phyloP scores from a whole-genome alignment of 305 asterid genomes.

The Vinca major region DNA sequence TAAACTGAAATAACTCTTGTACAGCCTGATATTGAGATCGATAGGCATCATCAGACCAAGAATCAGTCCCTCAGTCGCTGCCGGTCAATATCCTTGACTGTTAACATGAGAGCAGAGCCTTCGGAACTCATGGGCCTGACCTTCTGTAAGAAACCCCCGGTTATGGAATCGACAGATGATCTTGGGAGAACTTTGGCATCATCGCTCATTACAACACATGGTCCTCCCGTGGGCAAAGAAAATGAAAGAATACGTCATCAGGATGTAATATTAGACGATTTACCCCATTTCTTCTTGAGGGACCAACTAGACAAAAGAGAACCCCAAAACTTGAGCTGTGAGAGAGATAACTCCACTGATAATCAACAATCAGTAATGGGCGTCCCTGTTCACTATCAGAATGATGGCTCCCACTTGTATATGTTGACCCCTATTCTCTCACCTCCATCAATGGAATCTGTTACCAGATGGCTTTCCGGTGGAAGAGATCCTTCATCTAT shows the following conservation, averaged over 20 bases:
- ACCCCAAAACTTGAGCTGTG: conserved; percentile 21
- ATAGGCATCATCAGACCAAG: conserved; percentile 16
- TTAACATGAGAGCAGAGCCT: conserved; percentile 28
- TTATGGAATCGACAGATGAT: conserved; percentile 44
- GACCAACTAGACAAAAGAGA: conserved; percentile 30
- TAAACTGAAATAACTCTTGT: conserved; percentile 12
- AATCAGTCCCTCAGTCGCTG: conserved; percentile 17
- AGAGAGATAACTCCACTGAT: conserved; percentile 21
- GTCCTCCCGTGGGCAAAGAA: conserved; percentile 15
- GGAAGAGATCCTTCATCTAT: conserved; percentile 22
- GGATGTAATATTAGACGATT: conserved; percentile 30
- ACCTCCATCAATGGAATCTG: conserved; percentile 64
- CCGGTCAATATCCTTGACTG: conserved; percentile 22
- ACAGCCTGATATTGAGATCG: conserved; percentile 16
- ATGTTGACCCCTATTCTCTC: conserved; percentile 66
- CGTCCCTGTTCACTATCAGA: conserved; percentile 61
- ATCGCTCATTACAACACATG: conserved; percentile 15
- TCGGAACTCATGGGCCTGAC: conserved; percentile 44
- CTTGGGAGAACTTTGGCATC: conserved; percentile 16
- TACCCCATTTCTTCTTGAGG: conserved; percentile 49
- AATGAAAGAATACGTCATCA: conserved; percentile 19
- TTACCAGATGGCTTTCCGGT: conserved; percentile 49
- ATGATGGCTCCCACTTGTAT: conserved; percentile 75
- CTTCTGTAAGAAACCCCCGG: conserved; percentile 52
- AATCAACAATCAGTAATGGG: conserved; percentile 42